Conservation (phyloP, 352 stramenopile species). For the Phytophthora fragariaefolia region DNA sequence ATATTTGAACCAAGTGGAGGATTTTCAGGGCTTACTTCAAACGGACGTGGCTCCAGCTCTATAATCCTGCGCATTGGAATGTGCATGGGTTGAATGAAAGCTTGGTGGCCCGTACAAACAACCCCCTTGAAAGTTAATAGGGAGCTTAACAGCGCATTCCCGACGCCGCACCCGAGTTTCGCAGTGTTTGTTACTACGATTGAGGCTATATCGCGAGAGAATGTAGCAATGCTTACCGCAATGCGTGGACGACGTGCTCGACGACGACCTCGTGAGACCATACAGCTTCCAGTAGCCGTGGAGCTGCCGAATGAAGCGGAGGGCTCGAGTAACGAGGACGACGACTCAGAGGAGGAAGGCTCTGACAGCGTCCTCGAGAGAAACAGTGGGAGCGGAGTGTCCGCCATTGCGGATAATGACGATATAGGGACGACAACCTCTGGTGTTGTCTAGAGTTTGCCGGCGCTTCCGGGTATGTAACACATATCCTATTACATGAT, state of each 20-base stretch:
- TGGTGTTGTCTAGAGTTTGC: neutral
- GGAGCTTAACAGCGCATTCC: neutral
- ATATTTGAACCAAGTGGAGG: neutral
- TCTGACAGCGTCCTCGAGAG: neutral
- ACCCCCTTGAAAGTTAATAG: constrained; percentile 1
- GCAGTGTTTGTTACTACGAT: neutral
- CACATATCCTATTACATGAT: neutral
- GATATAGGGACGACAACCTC: neutral
- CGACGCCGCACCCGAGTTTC: neutral
- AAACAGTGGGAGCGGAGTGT: neutral
- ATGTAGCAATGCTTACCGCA: neutral
- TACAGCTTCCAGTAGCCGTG: neutral
- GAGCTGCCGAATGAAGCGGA: neutral
- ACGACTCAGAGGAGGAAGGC: neutral
- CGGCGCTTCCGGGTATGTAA: neutral
- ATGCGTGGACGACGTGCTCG: neutral
- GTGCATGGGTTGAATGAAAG: neutral
- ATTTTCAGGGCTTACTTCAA: constrained; percentile 4
- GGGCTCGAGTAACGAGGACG: neutral
- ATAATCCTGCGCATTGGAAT: neutral
- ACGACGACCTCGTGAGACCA: neutral
- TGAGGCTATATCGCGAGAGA: neutral
- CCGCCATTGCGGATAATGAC: neutral
- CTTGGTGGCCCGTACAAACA: neutral
- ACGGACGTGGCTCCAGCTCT: neutral